Evolutionary conservation across 2,329 filamentous ascomycete species (phyloP).

Genomic region (Elsinoe fawcettii): DNA sequence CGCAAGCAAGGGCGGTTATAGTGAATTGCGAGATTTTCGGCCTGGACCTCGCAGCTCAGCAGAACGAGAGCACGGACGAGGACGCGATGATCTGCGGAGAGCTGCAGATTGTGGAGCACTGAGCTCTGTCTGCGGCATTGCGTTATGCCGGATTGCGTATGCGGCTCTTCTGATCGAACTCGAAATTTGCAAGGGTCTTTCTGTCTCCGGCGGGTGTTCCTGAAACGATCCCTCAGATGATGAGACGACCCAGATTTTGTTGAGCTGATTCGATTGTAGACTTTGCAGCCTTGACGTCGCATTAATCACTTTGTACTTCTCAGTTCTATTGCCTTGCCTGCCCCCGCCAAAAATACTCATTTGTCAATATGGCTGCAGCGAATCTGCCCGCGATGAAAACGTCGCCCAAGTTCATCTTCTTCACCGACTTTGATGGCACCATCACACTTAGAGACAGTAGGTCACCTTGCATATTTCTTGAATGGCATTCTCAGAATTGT

Average conservation of each 20-base stretch:
- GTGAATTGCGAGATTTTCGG: not conserved
- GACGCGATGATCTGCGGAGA: not conserved
- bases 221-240: not conserved
- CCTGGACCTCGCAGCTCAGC: not conserved
- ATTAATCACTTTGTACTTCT: not conserved
- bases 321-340: not conserved
- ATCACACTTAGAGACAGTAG: slow-evolving; percentile 67
- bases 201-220: not conserved
- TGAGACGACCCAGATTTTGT: slow-evolving; percentile 11
- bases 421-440: slow-evolving; percentile 97
- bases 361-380: slow-evolving; percentile 25
- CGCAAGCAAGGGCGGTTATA: not conserved
- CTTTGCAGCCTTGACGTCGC: not conserved
- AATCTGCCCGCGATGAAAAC: slow-evolving; percentile 41
- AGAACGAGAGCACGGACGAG: not conserved
- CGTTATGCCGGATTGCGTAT: not conserved
- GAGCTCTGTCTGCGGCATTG: not conserved
- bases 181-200: not conserved
- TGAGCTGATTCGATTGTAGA: slow-evolving; percentile 2
- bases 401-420: slow-evolving; percentile 89
- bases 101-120: too few relatives aligned
- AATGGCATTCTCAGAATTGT: too few relatives aligned
- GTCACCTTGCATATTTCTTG: slow-evolving; percentile 23
- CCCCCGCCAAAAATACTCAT: not conserved
- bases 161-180: not conserved